Conservation (phyloP, 83 land plant species). For the Diphasiastrum complanatum region DNA sequence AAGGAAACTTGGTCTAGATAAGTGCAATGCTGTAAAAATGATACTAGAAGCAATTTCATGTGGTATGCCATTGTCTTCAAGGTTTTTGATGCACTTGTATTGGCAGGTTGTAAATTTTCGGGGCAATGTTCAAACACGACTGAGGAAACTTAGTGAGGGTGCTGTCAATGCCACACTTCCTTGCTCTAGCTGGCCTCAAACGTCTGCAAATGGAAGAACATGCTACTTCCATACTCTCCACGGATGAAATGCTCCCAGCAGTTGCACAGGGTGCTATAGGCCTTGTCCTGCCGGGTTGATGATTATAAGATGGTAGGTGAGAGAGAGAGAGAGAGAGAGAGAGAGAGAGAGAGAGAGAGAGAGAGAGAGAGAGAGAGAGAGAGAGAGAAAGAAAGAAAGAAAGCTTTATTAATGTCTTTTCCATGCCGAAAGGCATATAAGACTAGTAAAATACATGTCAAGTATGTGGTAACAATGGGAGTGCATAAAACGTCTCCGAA, state of each 20-base stretch:
- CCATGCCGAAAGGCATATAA: too few relatives aligned
- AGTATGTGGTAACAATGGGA: too few relatives aligned
- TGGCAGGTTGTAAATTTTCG: conserved; percentile 73
- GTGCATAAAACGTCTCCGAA: too few relatives aligned
- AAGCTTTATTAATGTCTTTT: too few relatives aligned
- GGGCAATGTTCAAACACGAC: conserved; percentile 90
- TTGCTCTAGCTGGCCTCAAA: conserved; percentile 88
- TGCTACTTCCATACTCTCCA: conserved; percentile 60
- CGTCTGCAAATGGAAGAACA: conserved; percentile 77
- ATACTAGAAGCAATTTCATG: too few relatives aligned
- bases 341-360: neutral
- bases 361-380: too few relatives aligned
- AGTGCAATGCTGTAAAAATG: too few relatives aligned
- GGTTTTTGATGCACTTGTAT: neutral
- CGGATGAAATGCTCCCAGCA: conserved; percentile 96
- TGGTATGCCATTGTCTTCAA: too few relatives aligned
- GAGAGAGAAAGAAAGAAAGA: neutral
- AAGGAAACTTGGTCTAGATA: too few relatives aligned
- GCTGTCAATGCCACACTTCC: conserved; percentile 77
- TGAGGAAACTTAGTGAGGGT: conserved; percentile 79
- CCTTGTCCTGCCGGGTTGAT: conserved; percentile 73
- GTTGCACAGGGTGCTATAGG: conserved; percentile 99
- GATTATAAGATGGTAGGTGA: conserved; percentile 73
- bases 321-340: neutral
- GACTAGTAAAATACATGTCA: too few relatives aligned